A percentile compares a stretch with the other conserved stretches of the same genome.
Conservation (phyloP, 2,329 filamentous ascomycete genomes). For the Penicillium sp. region DNA sequence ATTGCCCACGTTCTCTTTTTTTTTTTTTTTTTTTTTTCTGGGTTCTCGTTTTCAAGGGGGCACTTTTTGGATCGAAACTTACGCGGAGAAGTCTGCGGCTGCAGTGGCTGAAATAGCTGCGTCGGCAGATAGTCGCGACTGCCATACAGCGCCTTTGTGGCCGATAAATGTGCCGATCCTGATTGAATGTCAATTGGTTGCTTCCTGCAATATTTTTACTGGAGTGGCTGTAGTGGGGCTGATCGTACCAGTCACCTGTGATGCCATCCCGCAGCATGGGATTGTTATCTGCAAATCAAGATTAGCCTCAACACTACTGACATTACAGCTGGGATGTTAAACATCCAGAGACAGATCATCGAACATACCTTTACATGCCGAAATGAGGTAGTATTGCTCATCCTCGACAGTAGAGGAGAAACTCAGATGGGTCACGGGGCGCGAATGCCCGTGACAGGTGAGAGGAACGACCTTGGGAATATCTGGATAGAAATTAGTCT, state of each 20-base stretch:
- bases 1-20: too few relatives aligned
- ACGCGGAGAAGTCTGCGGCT: conserved; percentile 95
- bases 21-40: not conserved
- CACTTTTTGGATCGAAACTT: conserved; percentile 40
- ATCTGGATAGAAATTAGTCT: conserved; percentile 30
- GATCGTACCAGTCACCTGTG: conserved; percentile 82
- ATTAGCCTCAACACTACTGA: too few relatives aligned
- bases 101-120: conserved; percentile 87
- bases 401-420: conserved; percentile 85
- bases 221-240: not conserved
- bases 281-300: conserved; percentile 73
- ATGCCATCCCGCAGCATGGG: conserved; percentile 97
- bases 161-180: conserved; percentile 97
- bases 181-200: conserved; percentile 16
- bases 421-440: conserved; percentile 86
- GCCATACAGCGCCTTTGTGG: conserved; percentile 98
- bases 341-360: not conserved
- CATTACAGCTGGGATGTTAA: too few relatives aligned
- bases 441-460: conserved; percentile 92
- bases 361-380: conserved; percentile 78
- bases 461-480: conserved; percentile 74
- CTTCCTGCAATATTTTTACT: not conserved
- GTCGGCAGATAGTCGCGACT: conserved; percentile 86
- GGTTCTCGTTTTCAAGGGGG: not conserved
- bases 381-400: conserved; percentile 88